phyloP scores from a whole-genome alignment of 352 stramenopile species.

The Phytophthora parvispora region DNA sequence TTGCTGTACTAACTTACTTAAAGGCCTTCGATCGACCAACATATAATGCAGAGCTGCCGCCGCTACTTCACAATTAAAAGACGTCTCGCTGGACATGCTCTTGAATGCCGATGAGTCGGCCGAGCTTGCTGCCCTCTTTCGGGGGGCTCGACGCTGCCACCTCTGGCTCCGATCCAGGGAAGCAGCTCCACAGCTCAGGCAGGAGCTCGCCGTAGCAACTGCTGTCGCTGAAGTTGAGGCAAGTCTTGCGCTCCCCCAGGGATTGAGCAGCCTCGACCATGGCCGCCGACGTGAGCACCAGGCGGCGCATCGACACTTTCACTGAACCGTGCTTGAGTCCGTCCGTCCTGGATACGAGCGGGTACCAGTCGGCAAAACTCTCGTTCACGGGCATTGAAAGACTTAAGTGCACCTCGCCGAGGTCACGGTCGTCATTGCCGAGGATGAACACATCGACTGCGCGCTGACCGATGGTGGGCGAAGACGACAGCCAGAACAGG shows the following conservation, averaged over 20 bases:
- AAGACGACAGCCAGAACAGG: slow-evolving; percentile 75
- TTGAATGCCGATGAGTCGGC: slow-evolving; percentile 70
- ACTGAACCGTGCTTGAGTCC: slow-evolving; percentile 65
- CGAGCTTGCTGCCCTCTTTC: slow-evolving; percentile 66
- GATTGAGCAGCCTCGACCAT: slow-evolving; percentile 60
- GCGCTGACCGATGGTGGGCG: slow-evolving; percentile 49
- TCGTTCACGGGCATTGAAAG: slow-evolving; percentile 76
- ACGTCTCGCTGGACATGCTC: slow-evolving; percentile 64
- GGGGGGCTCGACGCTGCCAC: slow-evolving; percentile 15
- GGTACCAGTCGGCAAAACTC: slow-evolving; percentile 76
- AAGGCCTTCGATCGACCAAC: slow-evolving; percentile 17
- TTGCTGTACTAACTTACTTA: slow-evolving; percentile 8
- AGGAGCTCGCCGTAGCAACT: slow-evolving; percentile 53
- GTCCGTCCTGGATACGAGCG: slow-evolving; percentile 63
- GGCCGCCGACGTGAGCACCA: slow-evolving; percentile 64
- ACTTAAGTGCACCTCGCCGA: slow-evolving; percentile 79
- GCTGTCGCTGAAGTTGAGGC: slow-evolving; percentile 61
- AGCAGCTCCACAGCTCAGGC: slow-evolving; percentile 70
- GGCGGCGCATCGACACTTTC: slow-evolving; percentile 58
- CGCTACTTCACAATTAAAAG: slow-evolving; percentile 44
- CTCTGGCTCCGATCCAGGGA: slow-evolving; percentile 46
- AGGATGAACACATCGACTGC: slow-evolving; percentile 62
- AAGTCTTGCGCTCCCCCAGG: slow-evolving; percentile 45
- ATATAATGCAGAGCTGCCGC: neutral
- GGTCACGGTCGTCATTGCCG: slow-evolving; percentile 56